Conservation (phyloP, 2,329 filamentous ascomycete species). For the Keithomyces neogunnii region DNA sequence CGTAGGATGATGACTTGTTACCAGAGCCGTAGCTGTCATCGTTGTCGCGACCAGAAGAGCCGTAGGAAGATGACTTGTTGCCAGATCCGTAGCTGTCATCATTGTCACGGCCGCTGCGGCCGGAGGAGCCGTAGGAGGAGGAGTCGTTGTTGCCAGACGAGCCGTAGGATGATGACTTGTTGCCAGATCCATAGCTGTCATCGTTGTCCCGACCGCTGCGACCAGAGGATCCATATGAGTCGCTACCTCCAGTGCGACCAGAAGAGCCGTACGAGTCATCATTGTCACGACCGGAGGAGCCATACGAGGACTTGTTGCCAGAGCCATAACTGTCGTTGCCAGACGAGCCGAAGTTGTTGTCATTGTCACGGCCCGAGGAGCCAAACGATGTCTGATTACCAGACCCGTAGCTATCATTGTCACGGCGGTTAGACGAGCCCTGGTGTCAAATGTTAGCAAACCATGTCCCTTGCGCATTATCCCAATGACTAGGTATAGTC, state of each 20-base stretch:
- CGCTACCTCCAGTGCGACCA: conserved; percentile 8
- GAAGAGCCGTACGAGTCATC: conserved; percentile 9
- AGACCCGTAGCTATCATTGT: conserved; percentile 12
- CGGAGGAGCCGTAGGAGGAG: conserved; percentile 7
- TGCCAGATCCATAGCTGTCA: conserved; percentile 12
- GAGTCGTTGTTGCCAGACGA: conserved; percentile 5
- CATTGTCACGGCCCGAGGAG: conserved; percentile 1
- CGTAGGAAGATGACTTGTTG: conserved; percentile 11
- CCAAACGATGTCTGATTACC: background rate
- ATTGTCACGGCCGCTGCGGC: conserved; percentile 6
- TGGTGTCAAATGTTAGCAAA: conserved; percentile 10
- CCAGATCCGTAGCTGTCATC: conserved; percentile 13
- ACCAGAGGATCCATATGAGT: conserved; percentile 8
- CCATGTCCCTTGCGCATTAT: background rate
- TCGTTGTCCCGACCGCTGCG: conserved; percentile 1
- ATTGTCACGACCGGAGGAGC: no score
- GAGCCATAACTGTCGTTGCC: conserved; percentile 10
- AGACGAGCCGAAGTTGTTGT: conserved; percentile 14
- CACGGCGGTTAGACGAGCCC: conserved; percentile 12
- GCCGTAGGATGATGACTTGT: background rate
- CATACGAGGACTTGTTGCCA: no score
- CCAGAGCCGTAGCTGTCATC: conserved; percentile 12
- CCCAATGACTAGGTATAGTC: background rate
- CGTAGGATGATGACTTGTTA: conserved; percentile 11
- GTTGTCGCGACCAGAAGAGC: conserved; percentile 5